Conservation (phyloP, 331 rosid species). For the Phaseolus coccineus region DNA sequence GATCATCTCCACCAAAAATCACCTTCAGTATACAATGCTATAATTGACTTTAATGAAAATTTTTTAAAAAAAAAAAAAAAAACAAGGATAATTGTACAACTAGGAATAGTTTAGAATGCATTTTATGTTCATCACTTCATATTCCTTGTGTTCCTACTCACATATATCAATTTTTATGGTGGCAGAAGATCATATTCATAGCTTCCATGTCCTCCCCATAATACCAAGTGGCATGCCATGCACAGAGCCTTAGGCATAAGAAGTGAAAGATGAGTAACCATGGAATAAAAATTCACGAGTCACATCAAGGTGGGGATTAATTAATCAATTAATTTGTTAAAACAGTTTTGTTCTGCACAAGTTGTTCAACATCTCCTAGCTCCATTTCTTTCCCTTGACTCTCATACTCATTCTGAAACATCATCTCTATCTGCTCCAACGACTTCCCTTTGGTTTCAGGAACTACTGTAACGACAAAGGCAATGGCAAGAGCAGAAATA, state of each 20-base stretch:
- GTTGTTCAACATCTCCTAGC: constrained; percentile 82
- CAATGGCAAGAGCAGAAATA: constrained; percentile 67
- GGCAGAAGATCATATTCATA: constrained; percentile 34
- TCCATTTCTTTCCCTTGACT: constrained; percentile 60
- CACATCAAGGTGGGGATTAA: background rate
- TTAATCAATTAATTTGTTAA: constrained; percentile 37
- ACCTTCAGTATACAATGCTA: constrained; percentile 39
- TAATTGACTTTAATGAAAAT: constrained; percentile 25
- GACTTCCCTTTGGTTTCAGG: constrained; percentile 95
- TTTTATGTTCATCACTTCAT: constrained; percentile 4
- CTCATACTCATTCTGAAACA: constrained; percentile 69
- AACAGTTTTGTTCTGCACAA: constrained; percentile 66
- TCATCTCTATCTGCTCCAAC: constrained; percentile 77
- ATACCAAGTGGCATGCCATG: background rate
- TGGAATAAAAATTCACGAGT: constrained; percentile 37
- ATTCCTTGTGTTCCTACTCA: constrained; percentile 38
- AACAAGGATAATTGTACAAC: constrained; percentile 27
- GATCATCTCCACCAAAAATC: constrained; percentile 36
- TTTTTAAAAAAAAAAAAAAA: constrained; percentile 29
- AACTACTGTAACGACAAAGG: constrained; percentile 62
- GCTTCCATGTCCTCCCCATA: constrained; percentile 35
- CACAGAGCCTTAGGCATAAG: constrained; percentile 15
- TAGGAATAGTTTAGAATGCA: constrained; percentile 19
- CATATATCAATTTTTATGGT: constrained; percentile 22
- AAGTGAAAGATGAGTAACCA: constrained; percentile 10